These are phyloP conservation scores for Diaporthe capsici DNA, from an alignment of 2,329 filamentous ascomycete genomes.

Conservation along the genomic window DNA sequence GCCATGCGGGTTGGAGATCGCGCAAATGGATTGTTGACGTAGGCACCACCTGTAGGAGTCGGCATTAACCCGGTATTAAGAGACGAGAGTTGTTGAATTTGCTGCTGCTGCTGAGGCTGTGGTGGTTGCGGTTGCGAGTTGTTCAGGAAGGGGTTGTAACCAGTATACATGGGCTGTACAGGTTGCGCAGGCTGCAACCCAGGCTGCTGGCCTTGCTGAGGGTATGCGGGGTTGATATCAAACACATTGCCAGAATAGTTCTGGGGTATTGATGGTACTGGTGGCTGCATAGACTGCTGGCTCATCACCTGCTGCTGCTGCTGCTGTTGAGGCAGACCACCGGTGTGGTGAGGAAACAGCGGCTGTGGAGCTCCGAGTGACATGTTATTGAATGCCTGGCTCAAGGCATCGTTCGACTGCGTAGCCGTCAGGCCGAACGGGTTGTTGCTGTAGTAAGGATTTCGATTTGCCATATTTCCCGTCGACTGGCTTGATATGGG, in stretches of 20 bases:
- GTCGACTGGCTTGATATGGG: slow-evolving; percentile 77
- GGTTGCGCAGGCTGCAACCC: slow-evolving; percentile 47
- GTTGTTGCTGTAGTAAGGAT: slow-evolving; percentile 71
- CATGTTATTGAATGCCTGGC: slow-evolving; percentile 82
- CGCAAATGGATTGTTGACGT: slow-evolving; percentile 63
- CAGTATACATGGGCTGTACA: slow-evolving; percentile 56
- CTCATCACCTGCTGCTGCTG: slow-evolving; percentile 58
- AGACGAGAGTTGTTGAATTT: slow-evolving; percentile 54
- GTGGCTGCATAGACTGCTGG: slow-evolving; percentile 60
- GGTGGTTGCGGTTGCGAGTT: slow-evolving; percentile 52
- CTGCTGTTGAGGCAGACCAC: slow-evolving; percentile 66
- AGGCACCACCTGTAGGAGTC: slow-evolving; percentile 46
- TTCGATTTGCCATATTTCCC: slow-evolving; percentile 70
- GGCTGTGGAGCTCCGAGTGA: slow-evolving; percentile 70
- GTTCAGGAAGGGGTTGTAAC: slow-evolving; percentile 68
- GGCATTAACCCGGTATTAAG: slow-evolving; percentile 53
- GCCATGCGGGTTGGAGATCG: slow-evolving; percentile 66
- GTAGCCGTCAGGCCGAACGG: slow-evolving; percentile 73
- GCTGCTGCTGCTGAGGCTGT: slow-evolving; percentile 49
- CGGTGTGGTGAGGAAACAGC: slow-evolving; percentile 83
- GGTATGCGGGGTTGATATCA: slow-evolving; percentile 60
- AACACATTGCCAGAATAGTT: slow-evolving; percentile 57
- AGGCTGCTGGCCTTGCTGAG: slow-evolving; percentile 42
- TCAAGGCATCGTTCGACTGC: slow-evolving; percentile 62
- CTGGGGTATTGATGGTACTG: slow-evolving; percentile 57